Evolutionary conservation across 331 rosid species (phyloP), one percentile per base, ranked within the genome.

Genomic region (Rhamnella rubrinervis): DNA sequence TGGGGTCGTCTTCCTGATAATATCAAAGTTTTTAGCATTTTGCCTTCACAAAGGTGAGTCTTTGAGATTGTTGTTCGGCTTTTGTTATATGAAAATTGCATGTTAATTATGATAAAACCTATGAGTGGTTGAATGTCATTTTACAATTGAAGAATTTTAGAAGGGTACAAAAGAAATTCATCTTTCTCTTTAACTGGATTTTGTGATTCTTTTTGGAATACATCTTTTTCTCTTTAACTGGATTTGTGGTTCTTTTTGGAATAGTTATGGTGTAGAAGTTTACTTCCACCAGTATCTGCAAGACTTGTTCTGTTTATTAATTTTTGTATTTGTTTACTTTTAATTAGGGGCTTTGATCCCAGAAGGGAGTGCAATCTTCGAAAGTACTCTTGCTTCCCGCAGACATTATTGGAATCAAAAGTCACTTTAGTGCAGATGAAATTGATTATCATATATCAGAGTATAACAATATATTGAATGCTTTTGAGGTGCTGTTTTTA

Each of bases 381-480:
- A 63, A 84, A 79, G 87, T 93, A 93, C 68, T 88, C 92, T 56
- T 91, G 38, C 89, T 88, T 46, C 98, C 96, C 55, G 90, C 97
- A 47, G 87, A 91, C 65, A 74, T 83, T 78, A 83, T 93, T 72
- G 98, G 97, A 61, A 87, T 93, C 75, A 81, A 75, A 66, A 79
- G 83, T 74, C 72, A 83, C 67, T 77, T 78, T 49, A 80, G 81
- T 55, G 18, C 71, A 18, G 77, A 76, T 68, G 96, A 91, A 78
- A 74, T 84, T 76, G 87, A 74, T 77, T 40, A 66, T 71, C 98
- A 93, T 83, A 61, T 93, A 37, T 83, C 88, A 35, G 97, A 93
- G 75, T 88, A 91, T 81, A 89, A 83, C 61, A 71, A 78, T 68
- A 85, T 91, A 76, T 74, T 93, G 59, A 88, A 83, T 49, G 65